A percentile compares a stretch with the other conserved stretches of the same genome.
These are phyloP conservation scores for Huntiella decipiens DNA, from an alignment of 2,329 filamentous ascomycete genomes.

Conservation along the genomic window DNA sequence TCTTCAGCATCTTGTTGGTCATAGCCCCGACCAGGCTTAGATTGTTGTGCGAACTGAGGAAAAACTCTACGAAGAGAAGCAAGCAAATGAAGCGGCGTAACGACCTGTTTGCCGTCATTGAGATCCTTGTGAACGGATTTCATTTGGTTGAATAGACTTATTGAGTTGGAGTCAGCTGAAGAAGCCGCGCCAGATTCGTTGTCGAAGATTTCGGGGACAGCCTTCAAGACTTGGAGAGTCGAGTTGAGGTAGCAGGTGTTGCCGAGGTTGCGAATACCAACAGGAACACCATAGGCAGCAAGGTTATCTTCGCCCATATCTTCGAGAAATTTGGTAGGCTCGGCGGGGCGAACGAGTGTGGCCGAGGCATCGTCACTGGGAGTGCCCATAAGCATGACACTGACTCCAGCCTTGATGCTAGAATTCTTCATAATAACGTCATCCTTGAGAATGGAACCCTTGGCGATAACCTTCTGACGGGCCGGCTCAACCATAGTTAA, in stretches of 20 bases:
- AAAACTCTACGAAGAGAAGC: conserved; percentile 59
- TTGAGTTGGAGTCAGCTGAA: conserved; percentile 22
- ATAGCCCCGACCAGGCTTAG: conserved; percentile 64
- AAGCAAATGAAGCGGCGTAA: conserved; percentile 67
- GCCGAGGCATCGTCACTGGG: conserved; percentile 43
- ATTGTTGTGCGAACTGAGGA: conserved; percentile 82
- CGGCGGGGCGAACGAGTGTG: conserved; percentile 51
- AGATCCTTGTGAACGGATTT: conserved; percentile 50
- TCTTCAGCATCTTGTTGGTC: conserved; percentile 99
- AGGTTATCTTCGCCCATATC: conserved; percentile 94
- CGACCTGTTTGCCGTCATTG: conserved; percentile 61
- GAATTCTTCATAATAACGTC: conserved; percentile 72
- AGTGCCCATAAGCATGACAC: conserved; percentile 93
- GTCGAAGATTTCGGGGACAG: conserved; percentile 78
- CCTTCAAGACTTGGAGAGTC: conserved; percentile 74
- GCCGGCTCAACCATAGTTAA: conserved; percentile 91
- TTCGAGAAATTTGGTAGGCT: conserved; percentile 74
- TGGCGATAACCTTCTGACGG: conserved; percentile 87
- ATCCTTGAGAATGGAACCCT: conserved; percentile 88
- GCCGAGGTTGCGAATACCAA: conserved; percentile 77
- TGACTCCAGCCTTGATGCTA: conserved; percentile 67
- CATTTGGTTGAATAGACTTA: conserved; percentile 11
- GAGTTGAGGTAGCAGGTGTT: conserved; percentile 99
- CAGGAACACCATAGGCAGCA: conserved; percentile 66
- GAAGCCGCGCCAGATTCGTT: conserved; percentile 40